These are phyloP conservation scores for Zygosaccharomyces kombuchaensis DNA, from an alignment of 805 yeast species.

Conservation along the genomic window DNA sequence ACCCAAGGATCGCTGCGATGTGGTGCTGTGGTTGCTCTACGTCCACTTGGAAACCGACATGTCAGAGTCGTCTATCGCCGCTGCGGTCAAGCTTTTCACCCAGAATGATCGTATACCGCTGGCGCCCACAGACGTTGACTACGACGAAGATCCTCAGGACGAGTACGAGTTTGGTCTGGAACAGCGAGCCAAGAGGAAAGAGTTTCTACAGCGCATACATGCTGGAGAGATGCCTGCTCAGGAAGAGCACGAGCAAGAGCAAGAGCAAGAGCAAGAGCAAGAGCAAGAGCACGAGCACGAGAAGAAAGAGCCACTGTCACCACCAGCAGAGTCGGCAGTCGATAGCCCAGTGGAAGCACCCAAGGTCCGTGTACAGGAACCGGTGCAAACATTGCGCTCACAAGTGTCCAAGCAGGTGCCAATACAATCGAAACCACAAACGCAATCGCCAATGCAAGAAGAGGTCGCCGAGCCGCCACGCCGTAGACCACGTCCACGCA, in stretches of 20 bases:
- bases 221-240: conserved; percentile 2
- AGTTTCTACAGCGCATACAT: conserved; percentile 18
- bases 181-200: conserved; percentile 26
- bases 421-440: not conserved
- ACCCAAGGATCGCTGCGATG: conserved; percentile 61
- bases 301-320: not conserved
- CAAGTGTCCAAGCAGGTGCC: not conserved
- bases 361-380: too few species aligned
- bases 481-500: conserved; percentile 2
- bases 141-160: conserved; percentile 29
- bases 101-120: conserved; percentile 15
- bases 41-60: conserved; percentile 73
- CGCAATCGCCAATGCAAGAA: not conserved
- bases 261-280: conserved; percentile 2
- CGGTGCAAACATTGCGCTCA: too few species aligned
- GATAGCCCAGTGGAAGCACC: too few species aligned
- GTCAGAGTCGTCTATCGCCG: conserved; percentile 43
- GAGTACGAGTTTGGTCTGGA: conserved; percentile 29
- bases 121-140: conserved; percentile 13
- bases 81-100: conserved; percentile 23
- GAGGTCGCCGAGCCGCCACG: not conserved
- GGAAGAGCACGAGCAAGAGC: conserved; percentile 4
- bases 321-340: too few species aligned
- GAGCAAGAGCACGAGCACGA: conserved; percentile 4
- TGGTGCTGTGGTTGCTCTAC: conserved; percentile 82